A percentile compares a stretch with the other conserved stretches of the same genome.
Evolutionary conservation across 164 flowering plant species (phyloP).

Genomic region (Chloranthus sessilifolius): DNA sequence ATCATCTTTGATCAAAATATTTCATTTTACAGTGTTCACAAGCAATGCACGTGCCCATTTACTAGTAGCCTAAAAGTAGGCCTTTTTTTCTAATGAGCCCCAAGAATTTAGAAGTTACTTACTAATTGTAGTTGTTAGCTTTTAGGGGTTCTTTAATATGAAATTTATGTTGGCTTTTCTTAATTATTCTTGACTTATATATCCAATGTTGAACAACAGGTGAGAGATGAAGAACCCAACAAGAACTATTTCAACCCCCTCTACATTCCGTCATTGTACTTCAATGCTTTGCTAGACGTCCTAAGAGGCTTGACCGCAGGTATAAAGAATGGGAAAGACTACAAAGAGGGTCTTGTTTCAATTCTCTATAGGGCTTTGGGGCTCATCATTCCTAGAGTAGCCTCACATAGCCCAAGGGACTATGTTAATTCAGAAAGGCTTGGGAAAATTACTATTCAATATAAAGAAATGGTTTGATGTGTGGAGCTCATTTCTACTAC

Average conservation of each 20-base stretch:
- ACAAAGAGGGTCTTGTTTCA: background rate
- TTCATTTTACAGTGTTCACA: background rate
- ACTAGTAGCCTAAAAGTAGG: background rate
- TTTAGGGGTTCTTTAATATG: background rate
- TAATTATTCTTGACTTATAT: background rate
- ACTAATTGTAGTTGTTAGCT: too few species aligned
- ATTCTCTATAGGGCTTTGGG: background rate
- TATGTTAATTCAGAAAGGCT: conserved; percentile 2
- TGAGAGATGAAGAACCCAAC: conserved; percentile 43
- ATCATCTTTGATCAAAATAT: too few species aligned
- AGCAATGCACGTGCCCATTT: background rate
- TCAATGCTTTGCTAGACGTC: conserved; percentile 23
- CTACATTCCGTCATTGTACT: conserved; percentile 16
- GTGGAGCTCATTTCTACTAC: too few species aligned
- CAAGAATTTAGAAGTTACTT: background rate
- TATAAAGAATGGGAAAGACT: background rate
- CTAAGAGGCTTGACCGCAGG: background rate
- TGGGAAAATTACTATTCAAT: background rate
- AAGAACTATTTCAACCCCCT: conserved; percentile 40
- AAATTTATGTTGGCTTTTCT: too few species aligned
- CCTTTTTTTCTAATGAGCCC: background rate
- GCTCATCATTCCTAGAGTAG: background rate
- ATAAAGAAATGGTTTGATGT: background rate
- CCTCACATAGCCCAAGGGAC: conserved; percentile 5
- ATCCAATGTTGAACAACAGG: conserved; percentile 12